Percentiles rank a stretch among this genome's conserved stretches.
These are phyloP conservation scores for Protomyces pachydermus DNA, from an alignment of 1,139 yeast species.

Conservation along the genomic window DNA sequence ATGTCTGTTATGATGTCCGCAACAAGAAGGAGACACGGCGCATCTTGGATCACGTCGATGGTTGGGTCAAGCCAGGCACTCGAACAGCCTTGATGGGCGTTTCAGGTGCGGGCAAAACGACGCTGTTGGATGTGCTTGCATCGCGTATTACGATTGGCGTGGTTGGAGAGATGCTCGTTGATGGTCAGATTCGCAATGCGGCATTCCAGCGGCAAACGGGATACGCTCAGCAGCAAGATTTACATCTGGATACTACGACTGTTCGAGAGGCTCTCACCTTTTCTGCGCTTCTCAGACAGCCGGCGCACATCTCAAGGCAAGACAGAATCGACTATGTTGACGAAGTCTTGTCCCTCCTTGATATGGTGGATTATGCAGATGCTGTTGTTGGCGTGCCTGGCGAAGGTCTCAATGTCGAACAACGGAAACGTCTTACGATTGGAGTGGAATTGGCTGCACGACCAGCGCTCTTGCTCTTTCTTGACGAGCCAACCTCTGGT, in stretches of 20 bases:
- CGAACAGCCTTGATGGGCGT: constrained; percentile 63
- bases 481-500: constrained; percentile 59
- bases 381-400: constrained; percentile 56
- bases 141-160: constrained; percentile 57
- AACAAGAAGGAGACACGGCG: constrained; percentile 47
- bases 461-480: constrained; percentile 50
- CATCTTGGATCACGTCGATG: constrained; percentile 54
- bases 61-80: constrained; percentile 59
- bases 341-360: constrained; percentile 51
- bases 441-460: constrained; percentile 59
- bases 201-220: constrained; percentile 60
- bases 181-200: constrained; percentile 50
- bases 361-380: constrained; percentile 60
- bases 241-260: constrained; percentile 54
- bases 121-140: constrained; percentile 55
- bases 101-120: constrained; percentile 68
- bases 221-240: constrained; percentile 62
- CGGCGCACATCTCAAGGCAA: constrained; percentile 45
- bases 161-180: constrained; percentile 60
- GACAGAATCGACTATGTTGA: constrained; percentile 59
- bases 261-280: constrained; percentile 59
- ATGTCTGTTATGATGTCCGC: constrained; percentile 51
- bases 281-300: constrained; percentile 58
- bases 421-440: constrained; percentile 60
- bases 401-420: constrained; percentile 59